Base-by-base conservation (phyloP, 257 asterid species). In the Solanum pimpinellifolium region DNA sequence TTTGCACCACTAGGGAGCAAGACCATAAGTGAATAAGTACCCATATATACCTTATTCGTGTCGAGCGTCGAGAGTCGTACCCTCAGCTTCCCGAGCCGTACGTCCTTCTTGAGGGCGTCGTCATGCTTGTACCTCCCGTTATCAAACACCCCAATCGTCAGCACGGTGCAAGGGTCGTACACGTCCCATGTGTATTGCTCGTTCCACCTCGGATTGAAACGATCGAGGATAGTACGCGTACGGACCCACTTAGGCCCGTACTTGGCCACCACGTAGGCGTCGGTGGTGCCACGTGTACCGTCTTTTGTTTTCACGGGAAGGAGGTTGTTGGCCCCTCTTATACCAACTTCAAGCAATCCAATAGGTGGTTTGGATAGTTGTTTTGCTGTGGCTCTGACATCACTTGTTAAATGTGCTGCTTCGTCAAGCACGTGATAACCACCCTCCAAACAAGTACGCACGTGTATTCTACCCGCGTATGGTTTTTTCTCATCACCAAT, bases 371-470 rank as follows among this genome's bases (percentile, higher is more conserved):
- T 95, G 70, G 93, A 90, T 35, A 96, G 88, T 87, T 95, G 99
- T 29, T 89, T 92, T 59, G 98, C 97, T 1, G 99, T 94, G 85
- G 98, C 92, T 12, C 97, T 88, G 9, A 93, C 99, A 68, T 96
- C 99, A 66, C 99, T 96, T 68, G 97, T 95, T 94, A 95, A 94
- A 86, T 95, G 95, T 83, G 98, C 94, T 5, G 99, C 98, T 93
- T 96, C 99, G 66, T 96, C 99, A 9, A 94, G 94, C 95, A 96
- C 98, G 91, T 96, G 99, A 90, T 96, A 96, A 56, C 99, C 99
- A 11, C 98, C 99, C 72, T 96, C 99, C 85, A 96, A 49, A 85
- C 98, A 93, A 5, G 91, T 91, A 47, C 95, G 92, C 85, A 96
- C 94, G 89, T 95, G 99, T 87, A 96, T 95, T 86, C 99, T 89